These are phyloP conservation scores for Lactifluus rugatus DNA, from an alignment of 768 basidiomycete species.

Conservation along the genomic window DNA sequence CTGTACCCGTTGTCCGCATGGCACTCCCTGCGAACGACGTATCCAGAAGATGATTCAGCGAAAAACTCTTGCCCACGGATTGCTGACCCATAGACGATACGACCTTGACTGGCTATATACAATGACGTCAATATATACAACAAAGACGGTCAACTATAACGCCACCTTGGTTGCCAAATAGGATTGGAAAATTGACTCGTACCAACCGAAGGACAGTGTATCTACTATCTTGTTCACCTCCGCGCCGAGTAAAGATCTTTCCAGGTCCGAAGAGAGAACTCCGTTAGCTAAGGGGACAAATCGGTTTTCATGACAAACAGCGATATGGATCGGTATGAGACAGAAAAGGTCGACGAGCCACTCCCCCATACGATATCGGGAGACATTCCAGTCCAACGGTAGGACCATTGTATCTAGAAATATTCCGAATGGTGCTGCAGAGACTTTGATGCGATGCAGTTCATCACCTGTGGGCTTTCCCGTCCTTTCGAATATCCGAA, in stretches of 20 bases:
- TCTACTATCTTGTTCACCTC: conserved; percentile 49
- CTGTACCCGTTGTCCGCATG: conserved; percentile 47
- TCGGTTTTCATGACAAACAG: conserved; percentile 47
- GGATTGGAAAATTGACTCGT: conserved; percentile 53
- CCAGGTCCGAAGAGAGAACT: conserved; percentile 38
- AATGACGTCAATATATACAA: not conserved
- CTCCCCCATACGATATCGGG: conserved; percentile 41
- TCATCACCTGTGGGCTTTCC: conserved; percentile 42
- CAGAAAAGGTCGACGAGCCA: conserved; percentile 58
- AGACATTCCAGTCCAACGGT: conserved; percentile 22
- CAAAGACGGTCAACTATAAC: not conserved
- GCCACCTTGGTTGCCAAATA: conserved; percentile 49
- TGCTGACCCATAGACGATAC: conserved; percentile 65
- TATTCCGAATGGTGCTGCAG: conserved; percentile 24
- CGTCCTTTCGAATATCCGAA: conserved; percentile 36
- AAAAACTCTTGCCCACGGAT: conserved; percentile 53
- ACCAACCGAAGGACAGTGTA: conserved; percentile 50
- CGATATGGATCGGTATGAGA: conserved; percentile 56
- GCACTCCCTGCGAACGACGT: conserved; percentile 59
- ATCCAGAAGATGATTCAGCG: conserved; percentile 51
- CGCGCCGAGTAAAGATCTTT: conserved; percentile 46
- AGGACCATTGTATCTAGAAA: conserved; percentile 19
- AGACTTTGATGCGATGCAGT: conserved; percentile 32
- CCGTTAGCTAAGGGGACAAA: conserved; percentile 56
- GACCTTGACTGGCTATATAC: conserved; percentile 45